Base-by-base conservation (phyloP, 345 rosid genomes). In the Fremontodendron californicum region DNA sequence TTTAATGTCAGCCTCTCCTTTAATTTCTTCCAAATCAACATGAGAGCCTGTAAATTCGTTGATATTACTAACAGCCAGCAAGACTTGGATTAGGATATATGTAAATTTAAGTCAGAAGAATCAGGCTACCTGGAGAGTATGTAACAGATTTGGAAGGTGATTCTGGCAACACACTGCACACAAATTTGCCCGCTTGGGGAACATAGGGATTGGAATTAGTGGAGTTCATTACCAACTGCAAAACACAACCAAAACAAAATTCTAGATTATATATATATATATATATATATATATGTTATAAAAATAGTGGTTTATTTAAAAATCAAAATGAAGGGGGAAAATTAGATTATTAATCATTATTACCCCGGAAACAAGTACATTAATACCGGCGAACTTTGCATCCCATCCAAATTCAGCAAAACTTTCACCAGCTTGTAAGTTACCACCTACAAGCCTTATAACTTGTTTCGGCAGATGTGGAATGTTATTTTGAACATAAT, bases 351-450 rank as follows among this genome's bases (percentile, higher is more conserved):
- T 31, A 54, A 16, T 74, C 23, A 35, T 8, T 63, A 89, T 16
- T 73, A 91, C 97, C 89, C 84, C 73, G 23, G 96, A 87, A 66
- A 90, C 33, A 37, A 95, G 92, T 49, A 93, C 88, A 79, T 82
- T 84, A 11, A 90, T 81, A n/a, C 99, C 99, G 0, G 94, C 90
- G 55, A 77, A 29, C 85, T 93, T 94, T 72, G 82, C 57, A 75
- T 94, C 98, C 98, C 98, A 93, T 3, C 98, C 92, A 74, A 93
- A 94, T 82, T 91, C 92, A 5, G 70, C 78, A 79, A 80, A 82
- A 67, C 75, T 57, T 5, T n/a, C 52, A 37, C 72, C 75, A 19
- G 78, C 37, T 29, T 65, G 29, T 15, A 46, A 4, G 1, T 58
- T 66, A 13, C 74, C 80, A 25, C 79, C 75, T 70, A 12, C 33